These are phyloP conservation scores for Sordaria brevicollis DNA, from an alignment of 495 filamentous ascomycete species.

Conservation along the genomic window DNA sequence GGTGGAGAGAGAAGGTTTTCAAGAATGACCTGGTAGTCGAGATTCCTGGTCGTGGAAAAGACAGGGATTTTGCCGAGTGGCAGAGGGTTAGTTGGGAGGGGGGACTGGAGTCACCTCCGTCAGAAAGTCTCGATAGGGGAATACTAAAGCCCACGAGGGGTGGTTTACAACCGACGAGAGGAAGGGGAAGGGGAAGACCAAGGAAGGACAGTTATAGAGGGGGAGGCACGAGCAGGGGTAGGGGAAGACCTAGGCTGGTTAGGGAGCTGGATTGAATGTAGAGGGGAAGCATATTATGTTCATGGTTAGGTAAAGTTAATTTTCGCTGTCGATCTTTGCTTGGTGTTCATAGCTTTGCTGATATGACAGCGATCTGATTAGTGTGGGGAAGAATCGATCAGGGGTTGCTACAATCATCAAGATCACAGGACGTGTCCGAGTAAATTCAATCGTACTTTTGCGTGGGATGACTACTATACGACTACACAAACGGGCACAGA, in stretches of 20 bases:
- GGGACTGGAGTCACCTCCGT: neutral
- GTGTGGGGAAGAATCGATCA: neutral
- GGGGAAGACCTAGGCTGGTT: neutral
- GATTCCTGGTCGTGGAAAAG: neutral
- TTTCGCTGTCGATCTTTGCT: too few species aligned
- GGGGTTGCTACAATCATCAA: neutral
- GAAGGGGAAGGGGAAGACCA: neutral
- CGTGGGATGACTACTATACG: neutral
- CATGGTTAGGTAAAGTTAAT: too few species aligned
- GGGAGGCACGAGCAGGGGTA: neutral
- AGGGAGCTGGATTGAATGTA: neutral
- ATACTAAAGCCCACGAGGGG: neutral
- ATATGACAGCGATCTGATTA: neutral
- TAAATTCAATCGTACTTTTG: neutral
- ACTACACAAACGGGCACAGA: neutral
- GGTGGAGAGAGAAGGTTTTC: neutral
- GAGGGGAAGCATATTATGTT: too few species aligned
- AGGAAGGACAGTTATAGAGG: neutral
- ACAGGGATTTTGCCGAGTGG: neutral
- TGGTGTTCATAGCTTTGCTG: neutral
- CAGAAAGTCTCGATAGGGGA: neutral
- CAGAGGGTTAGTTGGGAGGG: neutral
- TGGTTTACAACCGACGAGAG: too few species aligned
- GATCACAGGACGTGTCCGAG: neutral
- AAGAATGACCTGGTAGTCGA: neutral